Conservation (phyloP, 140 eudicot species). For the Bidens hawaiensis region DNA sequence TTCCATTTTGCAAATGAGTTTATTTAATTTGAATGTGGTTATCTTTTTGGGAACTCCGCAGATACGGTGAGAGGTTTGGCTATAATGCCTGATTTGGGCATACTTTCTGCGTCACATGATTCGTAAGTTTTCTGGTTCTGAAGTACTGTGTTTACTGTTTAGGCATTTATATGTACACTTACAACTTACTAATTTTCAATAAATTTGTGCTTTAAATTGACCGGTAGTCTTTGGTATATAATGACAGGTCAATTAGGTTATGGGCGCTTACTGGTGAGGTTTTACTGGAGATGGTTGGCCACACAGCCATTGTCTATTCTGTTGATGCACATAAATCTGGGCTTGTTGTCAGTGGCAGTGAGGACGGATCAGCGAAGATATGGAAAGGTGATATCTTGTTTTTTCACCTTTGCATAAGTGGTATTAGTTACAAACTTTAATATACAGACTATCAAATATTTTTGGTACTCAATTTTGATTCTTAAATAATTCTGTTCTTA, state of each 20-base stretch:
- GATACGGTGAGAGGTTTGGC: slow-evolving; percentile 97
- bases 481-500: not conserved
- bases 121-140: slow-evolving; percentile 50
- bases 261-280: slow-evolving; percentile 89
- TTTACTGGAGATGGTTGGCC: slow-evolving; percentile 98
- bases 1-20: not conserved
- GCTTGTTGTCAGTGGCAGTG: slow-evolving; percentile 92
- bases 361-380: slow-evolving; percentile 83
- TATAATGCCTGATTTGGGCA: slow-evolving; percentile 76
- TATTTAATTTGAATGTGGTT: slow-evolving; percentile 11
- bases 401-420: slow-evolving; percentile 5
- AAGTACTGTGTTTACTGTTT: not conserved
- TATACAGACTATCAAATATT: not conserved
- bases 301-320: slow-evolving; percentile 90
- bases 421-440: not conserved
- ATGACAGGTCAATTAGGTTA: slow-evolving; percentile 77
- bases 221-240: slow-evolving; percentile 1
- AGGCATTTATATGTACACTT: slow-evolving; percentile 1
- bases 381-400: slow-evolving; percentile 73
- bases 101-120: slow-evolving; percentile 97
- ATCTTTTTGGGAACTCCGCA: slow-evolving; percentile 29
- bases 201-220: slow-evolving; percentile 1
- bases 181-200: not conserved
- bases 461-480: not conserved
- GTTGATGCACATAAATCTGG: slow-evolving; percentile 92